These are phyloP conservation scores for Edaphochlamys debaryana DNA, from an alignment of 139 green algal genomes.

Conservation along the genomic window DNA sequence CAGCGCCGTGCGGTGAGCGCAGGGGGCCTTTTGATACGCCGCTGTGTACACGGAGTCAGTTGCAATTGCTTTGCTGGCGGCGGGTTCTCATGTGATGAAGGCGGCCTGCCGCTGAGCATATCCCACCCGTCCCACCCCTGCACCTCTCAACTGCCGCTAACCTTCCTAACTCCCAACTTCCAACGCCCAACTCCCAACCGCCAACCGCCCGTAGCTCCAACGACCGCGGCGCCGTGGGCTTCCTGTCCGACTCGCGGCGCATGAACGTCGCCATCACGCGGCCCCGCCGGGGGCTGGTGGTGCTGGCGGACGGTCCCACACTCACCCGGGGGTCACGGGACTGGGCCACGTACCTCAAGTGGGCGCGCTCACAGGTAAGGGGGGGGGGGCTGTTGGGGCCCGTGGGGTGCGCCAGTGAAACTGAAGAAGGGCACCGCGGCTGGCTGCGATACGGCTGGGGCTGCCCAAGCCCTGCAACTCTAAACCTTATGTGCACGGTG, in stretches of 20 bases:
- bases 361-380: conserved; percentile 6
- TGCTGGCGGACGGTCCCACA: conserved; percentile 50
- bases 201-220: conserved; percentile 45
- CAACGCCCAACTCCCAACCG: no score
- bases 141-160: no score
- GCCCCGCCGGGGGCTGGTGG: conserved; percentile 61
- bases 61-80: neutral
- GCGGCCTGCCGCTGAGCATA: neutral
- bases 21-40: no score
- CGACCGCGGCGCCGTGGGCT: conserved; percentile 71
- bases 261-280: conserved; percentile 94
- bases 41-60: no score
- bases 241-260: conserved; percentile 84
- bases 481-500: neutral
- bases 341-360: conserved; percentile 47
- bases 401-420: no score
- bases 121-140: no score
- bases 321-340: conserved; percentile 27
- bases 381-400: neutral
- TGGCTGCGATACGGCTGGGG: neutral
- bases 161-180: no score
- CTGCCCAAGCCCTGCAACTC: no score
- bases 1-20: conserved; percentile 39
- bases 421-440: neutral
- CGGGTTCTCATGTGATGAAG: neutral